phyloP scores from a whole-genome alignment of 371 early-diverging fungal genomes.

The Coemansia sp. region DNA sequence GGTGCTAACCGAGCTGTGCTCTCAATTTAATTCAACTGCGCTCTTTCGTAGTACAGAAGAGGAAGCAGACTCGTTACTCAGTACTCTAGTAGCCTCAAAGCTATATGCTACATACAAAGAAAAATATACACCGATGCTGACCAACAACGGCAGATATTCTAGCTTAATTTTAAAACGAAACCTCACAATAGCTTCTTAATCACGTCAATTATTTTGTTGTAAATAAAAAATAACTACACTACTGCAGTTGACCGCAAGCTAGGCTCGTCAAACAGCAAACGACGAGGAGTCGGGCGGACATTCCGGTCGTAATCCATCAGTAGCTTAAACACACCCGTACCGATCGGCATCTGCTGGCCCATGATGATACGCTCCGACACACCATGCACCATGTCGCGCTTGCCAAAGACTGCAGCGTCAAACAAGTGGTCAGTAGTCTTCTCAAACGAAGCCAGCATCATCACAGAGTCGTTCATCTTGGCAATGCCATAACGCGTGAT shows the following conservation, averaged over 20 bases:
- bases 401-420: constrained; percentile 93
- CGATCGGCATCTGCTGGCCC: constrained; percentile 97
- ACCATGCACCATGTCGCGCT: constrained; percentile 91
- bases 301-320: constrained; percentile 64
- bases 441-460: constrained; percentile 99
- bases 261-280: constrained; percentile 63
- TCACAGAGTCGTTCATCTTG: constrained; percentile 98
- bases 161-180: not conserved
- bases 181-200: not conserved
- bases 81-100: not conserved
- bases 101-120: not conserved
- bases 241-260: constrained; percentile 7
- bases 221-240: not conserved
- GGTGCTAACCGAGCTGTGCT: not conserved
- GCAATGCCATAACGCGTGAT: constrained; percentile 99
- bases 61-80: not conserved
- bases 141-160: not conserved
- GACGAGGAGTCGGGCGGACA: constrained; percentile 58
- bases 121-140: not conserved
- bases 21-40: not conserved
- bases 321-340: constrained; percentile 95
- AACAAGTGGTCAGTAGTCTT: constrained; percentile 99
- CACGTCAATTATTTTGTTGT: too few relatives aligned
- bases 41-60: not conserved
- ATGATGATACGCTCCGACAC: constrained; percentile 99